A percentile compares a stretch with the other conserved stretches of the same genome.
Evolutionary conservation across 179 eudicot species (phyloP).

Genomic region (Silene coronaria): DNA sequence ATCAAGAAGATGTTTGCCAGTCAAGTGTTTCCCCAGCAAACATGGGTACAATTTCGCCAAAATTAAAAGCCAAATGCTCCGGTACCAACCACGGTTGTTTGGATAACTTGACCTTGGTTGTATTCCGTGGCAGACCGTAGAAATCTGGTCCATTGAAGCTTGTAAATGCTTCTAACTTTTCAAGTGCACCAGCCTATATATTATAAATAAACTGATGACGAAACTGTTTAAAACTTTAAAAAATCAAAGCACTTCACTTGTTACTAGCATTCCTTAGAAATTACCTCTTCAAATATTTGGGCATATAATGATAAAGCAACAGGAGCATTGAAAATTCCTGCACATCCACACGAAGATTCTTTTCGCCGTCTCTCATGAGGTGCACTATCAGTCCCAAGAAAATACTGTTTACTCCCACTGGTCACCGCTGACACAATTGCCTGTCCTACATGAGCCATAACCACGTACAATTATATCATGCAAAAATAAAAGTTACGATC

Average conservation of each 20-base stretch:
- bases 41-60: constrained; percentile 80
- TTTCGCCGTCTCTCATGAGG: constrained; percentile 79
- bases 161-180: constrained; percentile 89
- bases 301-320: constrained; percentile 85
- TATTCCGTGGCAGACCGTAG: constrained; percentile 85
- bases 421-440: constrained; percentile 84
- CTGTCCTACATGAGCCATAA: constrained; percentile 43
- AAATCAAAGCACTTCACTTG: background rate
- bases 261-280: background rate
- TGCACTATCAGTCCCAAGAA: constrained; percentile 95
- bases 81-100: constrained; percentile 82
- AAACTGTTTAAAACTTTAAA: background rate
- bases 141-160: constrained; percentile 98
- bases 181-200: constrained; percentile 77
- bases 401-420: constrained; percentile 78
- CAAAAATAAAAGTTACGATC: background rate
- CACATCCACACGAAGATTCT: constrained; percentile 90
- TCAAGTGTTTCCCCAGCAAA: constrained; percentile 75
- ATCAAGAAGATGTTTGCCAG: constrained; percentile 49
- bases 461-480: background rate
- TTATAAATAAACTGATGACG: background rate
- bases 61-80: constrained; percentile 35
- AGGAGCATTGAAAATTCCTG: constrained; percentile 84
- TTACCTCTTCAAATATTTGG: constrained; percentile 88
- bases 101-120: constrained; percentile 54